Evolutionary conservation across 352 stramenopile species (phyloP).

Genomic region (Phytophthora pini): DNA sequence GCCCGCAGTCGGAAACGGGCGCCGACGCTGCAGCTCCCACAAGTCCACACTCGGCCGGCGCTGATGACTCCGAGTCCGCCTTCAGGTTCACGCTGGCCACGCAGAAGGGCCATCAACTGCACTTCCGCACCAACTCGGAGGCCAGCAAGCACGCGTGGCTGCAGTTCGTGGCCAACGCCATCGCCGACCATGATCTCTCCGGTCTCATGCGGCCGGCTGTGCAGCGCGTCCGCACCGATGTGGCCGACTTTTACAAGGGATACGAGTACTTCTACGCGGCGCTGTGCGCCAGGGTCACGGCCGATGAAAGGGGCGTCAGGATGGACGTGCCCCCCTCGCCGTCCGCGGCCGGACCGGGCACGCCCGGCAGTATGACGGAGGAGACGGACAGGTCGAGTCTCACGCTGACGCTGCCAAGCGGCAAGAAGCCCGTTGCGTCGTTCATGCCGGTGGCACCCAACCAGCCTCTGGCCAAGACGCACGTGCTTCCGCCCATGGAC

Average conservation of each 20-base stretch:
- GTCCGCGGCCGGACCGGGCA: conserved; percentile 8
- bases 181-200: conserved; percentile 55
- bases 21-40: background rate
- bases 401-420: conserved; percentile 21
- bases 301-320: conserved; percentile 34
- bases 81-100: conserved; percentile 88
- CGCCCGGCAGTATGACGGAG: conserved; percentile 17
- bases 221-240: conserved; percentile 49
- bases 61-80: conserved; percentile 34
- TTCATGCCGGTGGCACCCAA: conserved; percentile 59
- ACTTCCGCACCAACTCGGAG: conserved; percentile 87
- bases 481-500: conserved; percentile 55
- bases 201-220: conserved; percentile 38
- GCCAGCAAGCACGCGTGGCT: conserved; percentile 86
- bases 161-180: conserved; percentile 70
- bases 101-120: conserved; percentile 84
- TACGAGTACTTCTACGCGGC: conserved; percentile 80
- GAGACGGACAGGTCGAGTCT: conserved; percentile 39
- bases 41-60: conserved; percentile 4
- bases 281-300: conserved; percentile 60
- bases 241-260: conserved; percentile 77
- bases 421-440: conserved; percentile 56
- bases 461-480: conserved; percentile 60
- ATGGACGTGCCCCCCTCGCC: conserved; percentile 19
- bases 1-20: background rate